Evolutionary conservation across 2,329 filamentous ascomycete genomes (phyloP).

Genomic region (Albophoma yamanashiensis): DNA sequence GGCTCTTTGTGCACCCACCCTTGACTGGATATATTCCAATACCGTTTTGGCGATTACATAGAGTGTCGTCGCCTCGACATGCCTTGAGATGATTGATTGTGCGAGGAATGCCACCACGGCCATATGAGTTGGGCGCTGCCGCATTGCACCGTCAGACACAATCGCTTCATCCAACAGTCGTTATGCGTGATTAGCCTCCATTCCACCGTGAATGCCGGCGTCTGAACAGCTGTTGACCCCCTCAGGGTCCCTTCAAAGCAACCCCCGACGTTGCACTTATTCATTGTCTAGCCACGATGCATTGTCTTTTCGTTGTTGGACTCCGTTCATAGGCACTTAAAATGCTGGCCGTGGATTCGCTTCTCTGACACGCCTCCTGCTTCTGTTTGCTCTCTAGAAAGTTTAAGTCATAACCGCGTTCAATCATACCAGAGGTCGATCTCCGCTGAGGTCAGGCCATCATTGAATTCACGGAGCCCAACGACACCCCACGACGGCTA

Average conservation of each 20-base stretch:
- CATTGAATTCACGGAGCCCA: not conserved
- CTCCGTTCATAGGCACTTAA: not conserved
- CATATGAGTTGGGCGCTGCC: not conserved
- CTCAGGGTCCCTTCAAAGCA: not conserved
- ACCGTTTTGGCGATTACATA: not conserved
- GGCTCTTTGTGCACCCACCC: too few species aligned
- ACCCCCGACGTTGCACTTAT: not conserved
- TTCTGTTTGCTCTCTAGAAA: not conserved
- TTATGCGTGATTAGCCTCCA: not conserved
- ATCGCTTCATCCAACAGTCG: not conserved
- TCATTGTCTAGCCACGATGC: not conserved
- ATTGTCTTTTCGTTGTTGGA: not conserved
- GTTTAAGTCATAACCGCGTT: not conserved
- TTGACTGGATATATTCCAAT: too few species aligned
- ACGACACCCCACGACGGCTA: not conserved
- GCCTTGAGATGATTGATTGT: not conserved
- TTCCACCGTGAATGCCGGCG: not conserved
- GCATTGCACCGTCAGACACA: not conserved
- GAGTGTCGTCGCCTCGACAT: not conserved
- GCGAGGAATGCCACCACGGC: not conserved
- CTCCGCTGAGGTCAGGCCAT: not conserved
- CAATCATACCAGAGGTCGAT: not conserved
- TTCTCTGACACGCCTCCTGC: not conserved
- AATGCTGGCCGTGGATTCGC: not conserved
- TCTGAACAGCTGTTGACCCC: not conserved